phyloP scores from a whole-genome alignment of 768 basidiomycete genomes.

The Rubroboletus pulcherrimus region DNA sequence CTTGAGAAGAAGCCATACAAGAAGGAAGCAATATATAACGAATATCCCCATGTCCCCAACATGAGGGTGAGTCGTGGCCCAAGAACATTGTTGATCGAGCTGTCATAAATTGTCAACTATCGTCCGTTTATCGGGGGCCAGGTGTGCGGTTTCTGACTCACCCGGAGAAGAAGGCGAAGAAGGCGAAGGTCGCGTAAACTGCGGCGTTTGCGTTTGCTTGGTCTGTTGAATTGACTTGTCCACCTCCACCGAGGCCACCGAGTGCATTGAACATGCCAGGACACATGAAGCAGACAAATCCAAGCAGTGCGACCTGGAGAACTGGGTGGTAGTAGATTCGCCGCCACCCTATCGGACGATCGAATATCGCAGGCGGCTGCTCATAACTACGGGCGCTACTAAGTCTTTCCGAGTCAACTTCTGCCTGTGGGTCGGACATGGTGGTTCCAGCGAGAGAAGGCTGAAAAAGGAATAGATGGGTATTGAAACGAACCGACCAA shows the following conservation, averaged over 20 bases:
- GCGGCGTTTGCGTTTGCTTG: conserved; percentile 67
- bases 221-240: conserved; percentile 57
- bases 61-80: conserved; percentile 48
- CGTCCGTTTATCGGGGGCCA: neutral
- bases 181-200: conserved; percentile 61
- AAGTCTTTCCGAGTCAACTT: conserved; percentile 18
- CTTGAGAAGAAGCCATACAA: conserved; percentile 32
- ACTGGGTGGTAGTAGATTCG: too few relatives aligned
- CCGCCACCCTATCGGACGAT: too few relatives aligned
- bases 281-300: too few relatives aligned
- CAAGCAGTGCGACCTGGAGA: too few relatives aligned
- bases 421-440: conserved; percentile 22
- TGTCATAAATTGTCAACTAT: conserved; percentile 20
- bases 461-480: neutral
- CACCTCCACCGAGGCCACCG: too few relatives aligned
- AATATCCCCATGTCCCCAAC: conserved; percentile 51
- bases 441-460: neutral
- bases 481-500: conserved; percentile 1
- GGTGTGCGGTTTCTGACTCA: conserved; percentile 27
- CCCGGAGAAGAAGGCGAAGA: conserved; percentile 69
- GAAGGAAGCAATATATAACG: conserved; percentile 40
- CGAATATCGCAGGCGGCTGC: too few relatives aligned
- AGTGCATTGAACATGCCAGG: too few relatives aligned
- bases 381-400: conserved; percentile 15
- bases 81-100: conserved; percentile 73